phyloP scores from a whole-genome alignment of 306 rosid genomes.

The Rosa lucieae region DNA sequence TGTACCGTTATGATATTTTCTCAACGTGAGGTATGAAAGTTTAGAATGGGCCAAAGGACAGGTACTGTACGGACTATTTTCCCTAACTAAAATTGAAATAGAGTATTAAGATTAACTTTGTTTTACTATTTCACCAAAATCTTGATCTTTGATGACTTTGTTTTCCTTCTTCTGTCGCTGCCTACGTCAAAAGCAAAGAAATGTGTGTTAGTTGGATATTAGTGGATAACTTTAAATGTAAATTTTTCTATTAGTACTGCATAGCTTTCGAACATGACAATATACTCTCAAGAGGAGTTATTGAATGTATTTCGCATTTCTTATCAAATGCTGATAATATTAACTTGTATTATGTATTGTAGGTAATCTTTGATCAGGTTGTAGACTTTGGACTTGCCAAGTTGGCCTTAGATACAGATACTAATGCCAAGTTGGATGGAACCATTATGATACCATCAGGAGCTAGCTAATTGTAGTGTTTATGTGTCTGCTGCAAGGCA shows the following conservation, averaged over 20 bases:
- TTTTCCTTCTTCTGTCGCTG: background rate
- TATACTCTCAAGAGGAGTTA: background rate
- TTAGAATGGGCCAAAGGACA: no score
- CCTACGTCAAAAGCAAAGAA: background rate
- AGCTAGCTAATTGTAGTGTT: slow-evolving; percentile 21
- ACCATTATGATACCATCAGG: no score
- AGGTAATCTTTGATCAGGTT: slow-evolving; percentile 39
- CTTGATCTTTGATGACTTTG: background rate
- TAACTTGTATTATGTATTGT: background rate
- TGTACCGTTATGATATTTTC: no score
- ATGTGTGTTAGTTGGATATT: background rate
- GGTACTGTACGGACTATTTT: no score
- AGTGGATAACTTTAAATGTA: background rate
- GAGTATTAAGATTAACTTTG: no score
- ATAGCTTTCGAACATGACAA: background rate
- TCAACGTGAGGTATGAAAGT: no score
- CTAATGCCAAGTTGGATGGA: slow-evolving; percentile 29
- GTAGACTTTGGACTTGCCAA: slow-evolving; percentile 73
- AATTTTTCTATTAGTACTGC: background rate
- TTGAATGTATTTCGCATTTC: background rate
- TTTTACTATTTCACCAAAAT: background rate
- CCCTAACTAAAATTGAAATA: no score
- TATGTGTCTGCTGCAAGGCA: slow-evolving; percentile 28
- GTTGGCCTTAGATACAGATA: slow-evolving; percentile 47
- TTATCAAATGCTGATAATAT: background rate